Base-by-base conservation (phyloP, 2,329 filamentous ascomycete genomes). In the Cyanodermella asteris region DNA sequence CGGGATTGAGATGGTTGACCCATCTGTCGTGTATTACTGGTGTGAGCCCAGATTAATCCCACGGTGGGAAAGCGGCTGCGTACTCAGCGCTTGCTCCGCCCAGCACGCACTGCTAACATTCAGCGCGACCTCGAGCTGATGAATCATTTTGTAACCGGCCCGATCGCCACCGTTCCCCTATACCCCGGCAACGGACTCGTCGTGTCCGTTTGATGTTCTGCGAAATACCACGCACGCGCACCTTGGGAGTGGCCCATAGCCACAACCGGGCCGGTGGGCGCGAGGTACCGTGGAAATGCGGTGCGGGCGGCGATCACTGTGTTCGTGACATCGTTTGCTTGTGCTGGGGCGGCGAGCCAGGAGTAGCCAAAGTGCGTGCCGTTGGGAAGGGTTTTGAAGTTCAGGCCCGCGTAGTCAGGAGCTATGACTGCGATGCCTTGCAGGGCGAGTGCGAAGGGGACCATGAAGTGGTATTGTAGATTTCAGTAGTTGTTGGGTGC, bases 161-260 rank as follows among this genome's bases (percentile, higher is more conserved):
- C 36, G 5, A 28, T 38, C 1, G 49, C 39, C 6, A 54, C 33
- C 6, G 46, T 36, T 5, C 51, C 51, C 5, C 45, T 36, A 25
- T 48, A 55, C 0, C 49, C 50, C 0, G 38, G 26, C 1, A 45
- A 31, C 20, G 46, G 41, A 3, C n/a, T 26, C 5, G n/a, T n/a
- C 6, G 34, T 29, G n/a, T 32, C 25, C 8, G 39, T 38, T 27
- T 51, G 46, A 11, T 40, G 34, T 22, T 51, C 37, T 8, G 48
- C 46, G 22, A 40, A 29, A 3, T 36, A 39, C 56, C 56, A 61
- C 1, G 49, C 47, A 3, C 42, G 44, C 7, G 53, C 55, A 11
- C 56, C 57, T 36, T 61, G 51, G 8, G 46, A 53, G 31, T 58
- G 51, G 6, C 55, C 54, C 36, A 54, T 45, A 15, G 46, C 40